Conservation (phyloP, 2,329 filamentous ascomycete species). For the Thyridium curvatum region DNA sequence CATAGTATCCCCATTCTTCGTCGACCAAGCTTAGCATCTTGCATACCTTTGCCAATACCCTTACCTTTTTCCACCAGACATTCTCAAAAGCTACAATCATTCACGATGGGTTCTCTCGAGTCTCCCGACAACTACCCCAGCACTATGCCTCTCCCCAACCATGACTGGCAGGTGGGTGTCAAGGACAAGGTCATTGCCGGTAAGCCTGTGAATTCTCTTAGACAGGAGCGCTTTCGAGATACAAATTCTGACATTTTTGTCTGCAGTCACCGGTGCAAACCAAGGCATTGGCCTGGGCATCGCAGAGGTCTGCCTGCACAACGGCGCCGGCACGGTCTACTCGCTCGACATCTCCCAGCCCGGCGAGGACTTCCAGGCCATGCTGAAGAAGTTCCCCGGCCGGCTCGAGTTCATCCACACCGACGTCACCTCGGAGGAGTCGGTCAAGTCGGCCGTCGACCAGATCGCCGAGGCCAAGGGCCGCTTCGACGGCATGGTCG, state of each 20-base stretch:
- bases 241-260: not conserved
- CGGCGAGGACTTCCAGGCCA: constrained; percentile 25
- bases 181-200: constrained; percentile 30
- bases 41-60: no score
- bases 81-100: no score
- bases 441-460: constrained; percentile 32
- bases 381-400: constrained; percentile 32
- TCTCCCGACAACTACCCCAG: constrained; percentile 13
- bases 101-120: no score
- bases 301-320: constrained; percentile 38
- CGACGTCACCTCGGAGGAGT: constrained; percentile 36
- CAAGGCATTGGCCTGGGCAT: constrained; percentile 39
- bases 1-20: no score
- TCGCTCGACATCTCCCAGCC: constrained; percentile 31
- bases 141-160: constrained; percentile 23
- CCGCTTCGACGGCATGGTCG: constrained; percentile 32
- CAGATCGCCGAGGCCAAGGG: constrained; percentile 28
- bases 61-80: no score
- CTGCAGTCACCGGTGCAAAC: constrained; percentile 32
- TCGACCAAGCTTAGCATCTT: no score
- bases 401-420: constrained; percentile 36
- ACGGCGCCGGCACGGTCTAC: constrained; percentile 31
- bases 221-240: not conserved
- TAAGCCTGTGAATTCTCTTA: constrained; percentile 12
- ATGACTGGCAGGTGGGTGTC: constrained; percentile 27